phyloP scores from a whole-genome alignment of 352 stramenopile species.

The Pilasporangium apinafurcum region DNA sequence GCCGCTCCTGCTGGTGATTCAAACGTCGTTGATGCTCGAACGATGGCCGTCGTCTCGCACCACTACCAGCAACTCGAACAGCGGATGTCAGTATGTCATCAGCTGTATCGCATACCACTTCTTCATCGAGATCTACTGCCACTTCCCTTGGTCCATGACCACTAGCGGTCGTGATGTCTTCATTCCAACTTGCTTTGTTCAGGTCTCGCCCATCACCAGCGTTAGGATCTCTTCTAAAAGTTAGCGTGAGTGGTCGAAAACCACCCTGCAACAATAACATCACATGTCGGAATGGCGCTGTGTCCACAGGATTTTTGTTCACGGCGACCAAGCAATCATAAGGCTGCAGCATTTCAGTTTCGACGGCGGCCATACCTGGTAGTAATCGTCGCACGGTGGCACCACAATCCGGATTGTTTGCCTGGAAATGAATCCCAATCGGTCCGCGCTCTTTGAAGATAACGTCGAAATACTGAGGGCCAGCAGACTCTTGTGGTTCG shows the following conservation, averaged over 20 bases:
- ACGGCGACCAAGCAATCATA: constrained; percentile 73
- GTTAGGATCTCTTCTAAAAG: constrained; percentile 50
- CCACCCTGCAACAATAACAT: constrained; percentile 80
- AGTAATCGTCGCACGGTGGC: constrained; percentile 57
- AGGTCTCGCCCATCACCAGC: neutral
- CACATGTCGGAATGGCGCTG: constrained; percentile 68
- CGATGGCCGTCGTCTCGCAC: neutral
- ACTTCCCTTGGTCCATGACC: neutral
- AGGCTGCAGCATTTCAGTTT: constrained; percentile 36
- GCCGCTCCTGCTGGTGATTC: no score
- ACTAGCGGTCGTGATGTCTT: neutral
- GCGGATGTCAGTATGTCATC: constrained; percentile 12
- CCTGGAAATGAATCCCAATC: constrained; percentile 82
- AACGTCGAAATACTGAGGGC: constrained; percentile 39
- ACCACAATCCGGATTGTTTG: constrained; percentile 57
- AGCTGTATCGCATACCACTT: constrained; percentile 40
- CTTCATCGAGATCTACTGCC: constrained; percentile 40
- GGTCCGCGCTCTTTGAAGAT: constrained; percentile 65
- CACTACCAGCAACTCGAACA: constrained; percentile 7
- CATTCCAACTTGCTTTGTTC: neutral
- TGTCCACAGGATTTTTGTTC: constrained; percentile 62
- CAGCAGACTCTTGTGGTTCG: constrained; percentile 1
- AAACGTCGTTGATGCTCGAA: constrained; percentile 4
- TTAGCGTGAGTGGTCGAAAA: constrained; percentile 66
- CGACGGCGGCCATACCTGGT: constrained; percentile 45